Conservation (phyloP, 106 monocot species). For the Ottelia alismoides region DNA sequence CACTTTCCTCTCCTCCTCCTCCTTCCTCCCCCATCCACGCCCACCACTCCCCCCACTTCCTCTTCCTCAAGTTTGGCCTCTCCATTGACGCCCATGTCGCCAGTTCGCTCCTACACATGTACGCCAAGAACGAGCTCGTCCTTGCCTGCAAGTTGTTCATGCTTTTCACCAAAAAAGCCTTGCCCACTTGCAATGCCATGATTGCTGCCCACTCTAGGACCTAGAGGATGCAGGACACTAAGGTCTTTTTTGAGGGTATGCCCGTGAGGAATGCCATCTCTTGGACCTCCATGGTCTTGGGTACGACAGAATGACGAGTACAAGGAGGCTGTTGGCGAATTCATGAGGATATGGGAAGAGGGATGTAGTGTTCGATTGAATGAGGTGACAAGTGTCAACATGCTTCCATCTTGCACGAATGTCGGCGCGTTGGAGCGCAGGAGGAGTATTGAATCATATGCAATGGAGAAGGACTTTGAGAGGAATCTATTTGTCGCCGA, state of each 20-base stretch:
- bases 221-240: conserved; percentile 20
- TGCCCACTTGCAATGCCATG: conserved; percentile 39
- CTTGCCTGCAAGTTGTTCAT: conserved; percentile 38
- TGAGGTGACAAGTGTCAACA: conserved; percentile 54
- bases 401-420: conserved; percentile 52
- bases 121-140: conserved; percentile 24
- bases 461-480: conserved; percentile 22
- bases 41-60: conserved; percentile 31
- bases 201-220: conserved; percentile 20
- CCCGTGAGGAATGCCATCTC: conserved; percentile 47
- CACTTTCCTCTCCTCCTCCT: conserved; percentile 30
- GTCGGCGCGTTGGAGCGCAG: conserved; percentile 51
- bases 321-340: conserved; percentile 34
- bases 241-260: conserved; percentile 46
- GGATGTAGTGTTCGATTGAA: conserved; percentile 35
- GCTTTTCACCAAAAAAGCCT: conserved; percentile 23
- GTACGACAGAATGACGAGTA: conserved; percentile 37
- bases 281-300: conserved; percentile 66
- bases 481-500: conserved; percentile 49
- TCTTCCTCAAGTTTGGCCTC: conserved; percentile 27
- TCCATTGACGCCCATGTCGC: conserved; percentile 24
- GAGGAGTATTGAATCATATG: conserved; percentile 42
- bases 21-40: conserved; percentile 14
- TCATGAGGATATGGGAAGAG: conserved; percentile 41
- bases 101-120: conserved; percentile 43